Base-by-base conservation (phyloP, 228 moss, liverwort and hornwort genomes). In the Sphagnum magellanicum region DNA sequence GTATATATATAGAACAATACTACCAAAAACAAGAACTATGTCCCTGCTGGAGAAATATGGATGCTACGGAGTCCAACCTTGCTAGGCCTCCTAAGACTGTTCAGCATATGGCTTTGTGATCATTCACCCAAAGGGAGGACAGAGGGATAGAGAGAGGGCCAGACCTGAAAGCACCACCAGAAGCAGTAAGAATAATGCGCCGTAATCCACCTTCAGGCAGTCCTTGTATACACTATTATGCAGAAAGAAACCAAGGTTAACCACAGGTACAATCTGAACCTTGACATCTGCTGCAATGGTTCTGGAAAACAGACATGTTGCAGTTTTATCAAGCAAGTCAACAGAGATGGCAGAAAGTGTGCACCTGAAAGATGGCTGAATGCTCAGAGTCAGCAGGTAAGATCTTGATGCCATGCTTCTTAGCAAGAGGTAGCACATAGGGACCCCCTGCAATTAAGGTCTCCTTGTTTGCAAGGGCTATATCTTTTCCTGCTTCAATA, bases 371-470 rank as follows among this genome's bases (percentile, higher is more conserved):
- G 73, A 97, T 93, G 61, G 97, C 97, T 13, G 97, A 97, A 84
- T 97, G 97, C 70, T 97, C 97, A 16, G 97, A 97, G 69, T 97
- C 97, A 63, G 93, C 97, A 53, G 97, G 97, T 51, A 97, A 80
- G 64, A 97, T 91, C 60, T 93, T 97, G 14, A 90, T 90, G 53
- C 85, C 88, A 63, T 97, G 87, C 72, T 97, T 91, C 76, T 77
- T 83, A 17, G 93, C 93, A 15, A 97, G 90, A 15, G 97, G 97
- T 46, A 97, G 80, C 11, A 97, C 89, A 79, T 91, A 97, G 6
- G 97, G 97, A 51, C 97, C 97, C 71, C 97, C 97, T 71, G 97
- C 97, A 60, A 97, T 97, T 76, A 97, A 77, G 50, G 97, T 97
- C 74, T 97, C 97, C 69, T 97, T 93, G 68, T 97, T 97, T 74